A percentile compares a stretch with the other conserved stretches of the same genome.
These are phyloP conservation scores for Candida methanosorbosa DNA, from an alignment of 805 yeast genomes.

Conservation along the genomic window DNA sequence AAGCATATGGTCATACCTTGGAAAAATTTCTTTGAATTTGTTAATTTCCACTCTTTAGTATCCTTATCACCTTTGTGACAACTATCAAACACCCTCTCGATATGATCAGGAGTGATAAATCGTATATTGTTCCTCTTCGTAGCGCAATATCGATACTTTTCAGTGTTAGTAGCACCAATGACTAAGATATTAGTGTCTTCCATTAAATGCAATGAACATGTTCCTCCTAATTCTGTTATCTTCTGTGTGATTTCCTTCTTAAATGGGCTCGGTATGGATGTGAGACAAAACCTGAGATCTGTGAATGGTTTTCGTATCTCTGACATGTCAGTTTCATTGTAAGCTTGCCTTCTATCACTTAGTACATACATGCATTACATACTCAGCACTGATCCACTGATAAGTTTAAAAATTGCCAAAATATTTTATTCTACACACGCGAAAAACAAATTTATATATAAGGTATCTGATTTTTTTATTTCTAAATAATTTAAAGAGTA, in stretches of 20 bases:
- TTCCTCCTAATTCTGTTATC: conserved; percentile 52
- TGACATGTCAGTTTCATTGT: background rate
- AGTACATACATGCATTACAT: no score
- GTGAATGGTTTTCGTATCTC: background rate
- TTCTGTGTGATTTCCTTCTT: conserved; percentile 35
- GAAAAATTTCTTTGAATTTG: conserved; percentile 18
- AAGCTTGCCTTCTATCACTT: no score
- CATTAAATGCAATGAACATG: conserved; percentile 46
- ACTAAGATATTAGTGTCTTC: conserved; percentile 51
- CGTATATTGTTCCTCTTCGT: conserved; percentile 45
- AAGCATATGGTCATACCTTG: conserved; percentile 36
- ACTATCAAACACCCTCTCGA: no score
- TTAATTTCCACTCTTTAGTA: background rate
- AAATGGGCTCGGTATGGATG: conserved; percentile 35
- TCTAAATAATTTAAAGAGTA: no score
- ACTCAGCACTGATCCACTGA: no score
- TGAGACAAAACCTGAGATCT: conserved; percentile 37
- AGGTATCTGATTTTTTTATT: no score
- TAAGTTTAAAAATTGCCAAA: no score
- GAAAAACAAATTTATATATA: no score
- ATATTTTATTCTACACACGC: no score
- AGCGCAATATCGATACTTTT: conserved; percentile 44
- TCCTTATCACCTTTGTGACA: no score
- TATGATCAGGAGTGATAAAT: conserved; percentile 40
- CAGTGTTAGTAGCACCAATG: conserved; percentile 50